Evolutionary conservation across 2,329 filamentous ascomycete genomes (phyloP).

Genomic region (Penicillium sp.): DNA sequence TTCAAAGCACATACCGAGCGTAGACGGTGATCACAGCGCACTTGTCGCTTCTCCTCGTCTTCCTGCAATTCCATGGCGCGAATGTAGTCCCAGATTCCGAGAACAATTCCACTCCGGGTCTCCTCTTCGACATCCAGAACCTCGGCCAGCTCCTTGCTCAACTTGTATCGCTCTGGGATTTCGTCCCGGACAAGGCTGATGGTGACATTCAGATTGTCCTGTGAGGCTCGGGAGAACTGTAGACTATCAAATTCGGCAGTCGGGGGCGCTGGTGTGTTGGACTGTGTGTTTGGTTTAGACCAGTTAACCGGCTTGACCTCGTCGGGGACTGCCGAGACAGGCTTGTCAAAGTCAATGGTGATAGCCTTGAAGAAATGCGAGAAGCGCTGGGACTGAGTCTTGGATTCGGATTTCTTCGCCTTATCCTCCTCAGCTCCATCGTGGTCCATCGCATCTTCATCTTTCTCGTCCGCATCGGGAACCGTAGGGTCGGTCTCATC

Average conservation of each 20-base stretch:
- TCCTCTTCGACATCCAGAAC: conserved; percentile 84
- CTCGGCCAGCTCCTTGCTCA: conserved; percentile 77
- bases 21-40: conserved; percentile 83
- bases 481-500: conserved; percentile 59
- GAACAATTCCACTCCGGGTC: conserved; percentile 81
- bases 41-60: conserved; percentile 89
- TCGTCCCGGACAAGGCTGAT: conserved; percentile 86
- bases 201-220: conserved; percentile 88
- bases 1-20: conserved; percentile 60
- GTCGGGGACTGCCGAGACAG: conserved; percentile 42
- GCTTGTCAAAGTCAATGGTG: conserved; percentile 53
- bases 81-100: conserved; percentile 95
- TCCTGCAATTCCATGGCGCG: conserved; percentile 82
- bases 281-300: conserved; percentile 70
- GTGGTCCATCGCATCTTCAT: conserved; percentile 59
- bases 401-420: conserved; percentile 29
- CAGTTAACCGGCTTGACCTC: conserved; percentile 65
- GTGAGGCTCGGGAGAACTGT: conserved; percentile 85
- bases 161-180: conserved; percentile 75
- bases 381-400: conserved; percentile 42
- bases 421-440: conserved; percentile 46
- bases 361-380: conserved; percentile 55
- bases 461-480: conserved; percentile 48
- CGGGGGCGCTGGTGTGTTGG: conserved; percentile 56
- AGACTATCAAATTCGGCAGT: conserved; percentile 84